Evolutionary conservation across 495 filamentous ascomycete genomes (phyloP).

Genomic region (Daldinia decipiens): DNA sequence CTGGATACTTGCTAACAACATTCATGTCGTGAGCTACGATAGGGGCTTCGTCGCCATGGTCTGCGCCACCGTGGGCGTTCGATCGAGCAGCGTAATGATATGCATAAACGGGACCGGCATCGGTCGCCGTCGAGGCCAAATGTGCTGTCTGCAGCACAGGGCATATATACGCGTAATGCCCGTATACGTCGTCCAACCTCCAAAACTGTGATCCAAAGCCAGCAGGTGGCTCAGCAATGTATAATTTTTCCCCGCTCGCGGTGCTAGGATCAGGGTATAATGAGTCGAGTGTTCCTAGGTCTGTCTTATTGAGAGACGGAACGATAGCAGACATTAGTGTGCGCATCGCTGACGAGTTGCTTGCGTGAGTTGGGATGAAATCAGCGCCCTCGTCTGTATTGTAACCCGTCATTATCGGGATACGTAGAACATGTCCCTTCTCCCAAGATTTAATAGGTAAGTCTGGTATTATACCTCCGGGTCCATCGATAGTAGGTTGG

Average conservation of each 20-base stretch:
- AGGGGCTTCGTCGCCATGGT: slow-evolving; percentile 68
- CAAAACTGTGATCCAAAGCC: slow-evolving; percentile 65
- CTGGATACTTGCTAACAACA: slow-evolving; percentile 51
- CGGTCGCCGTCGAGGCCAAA: slow-evolving; percentile 51
- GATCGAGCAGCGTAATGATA: slow-evolving; percentile 68
- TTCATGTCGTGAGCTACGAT: slow-evolving; percentile 65
- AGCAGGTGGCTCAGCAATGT: slow-evolving; percentile 44
- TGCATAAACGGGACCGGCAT: slow-evolving; percentile 60
- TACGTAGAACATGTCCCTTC: slow-evolving; percentile 60
- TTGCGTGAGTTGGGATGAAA: slow-evolving; percentile 63
- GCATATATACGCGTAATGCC: slow-evolving; percentile 73
- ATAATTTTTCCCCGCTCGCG: slow-evolving; percentile 32
- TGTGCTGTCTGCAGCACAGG: slow-evolving; percentile 71
- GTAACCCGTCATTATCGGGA: slow-evolving; percentile 72
- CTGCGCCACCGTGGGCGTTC: slow-evolving; percentile 60
- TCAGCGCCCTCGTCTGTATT: slow-evolving; percentile 72
- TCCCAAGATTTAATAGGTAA: slow-evolving; percentile 67
- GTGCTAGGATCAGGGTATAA: slow-evolving; percentile 68
- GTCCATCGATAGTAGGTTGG: slow-evolving; percentile 72
- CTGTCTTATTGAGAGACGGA: slow-evolving; percentile 58
- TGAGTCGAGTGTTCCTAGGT: slow-evolving; percentile 60
- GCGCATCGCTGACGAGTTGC: slow-evolving; percentile 60
- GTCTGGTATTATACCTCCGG: slow-evolving; percentile 63
- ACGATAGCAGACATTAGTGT: slow-evolving; percentile 66
- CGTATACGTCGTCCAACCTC: slow-evolving; percentile 70